phyloP scores from a whole-genome alignment of 106 monocot genomes.

The Dioscorea zingiberensis region DNA sequence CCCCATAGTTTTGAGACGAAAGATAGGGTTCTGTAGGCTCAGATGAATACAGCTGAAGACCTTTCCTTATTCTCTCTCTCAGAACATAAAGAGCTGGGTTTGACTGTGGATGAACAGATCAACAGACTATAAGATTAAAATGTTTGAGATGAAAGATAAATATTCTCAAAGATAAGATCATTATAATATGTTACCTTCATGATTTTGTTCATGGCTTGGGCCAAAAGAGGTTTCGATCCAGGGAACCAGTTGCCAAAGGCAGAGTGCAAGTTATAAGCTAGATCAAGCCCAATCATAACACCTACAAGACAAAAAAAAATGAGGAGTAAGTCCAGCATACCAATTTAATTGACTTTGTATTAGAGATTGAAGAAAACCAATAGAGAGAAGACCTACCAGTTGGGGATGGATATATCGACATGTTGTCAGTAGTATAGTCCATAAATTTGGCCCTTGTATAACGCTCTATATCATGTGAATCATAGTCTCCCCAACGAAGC shows the following conservation, averaged over 20 bases:
- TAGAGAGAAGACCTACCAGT: conserved; percentile 52
- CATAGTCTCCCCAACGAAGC: conserved; percentile 98
- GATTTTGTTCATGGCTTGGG: conserved; percentile 99
- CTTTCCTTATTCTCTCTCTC: conserved; percentile 97
- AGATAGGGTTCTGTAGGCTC: conserved; percentile 99
- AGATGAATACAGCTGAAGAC: conserved; percentile 96
- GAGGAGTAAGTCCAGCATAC: too few relatives aligned
- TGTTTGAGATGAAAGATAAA: not conserved
- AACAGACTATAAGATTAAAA: too few relatives aligned
- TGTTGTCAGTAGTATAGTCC: conserved; percentile 99
- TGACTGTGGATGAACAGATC: conserved; percentile 47
- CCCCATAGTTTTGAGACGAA: conserved; percentile 99
- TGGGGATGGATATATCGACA: conserved; percentile 99
- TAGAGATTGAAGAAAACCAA: too few relatives aligned
- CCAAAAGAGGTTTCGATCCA: conserved; percentile 91
- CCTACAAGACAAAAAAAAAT: conserved; percentile 30
- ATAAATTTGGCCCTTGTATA: conserved; percentile 99
- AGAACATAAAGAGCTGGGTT: conserved; percentile 97
- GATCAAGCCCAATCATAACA: conserved; percentile 97
- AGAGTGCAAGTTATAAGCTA: conserved; percentile 98
- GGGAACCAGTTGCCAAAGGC: conserved; percentile 99
- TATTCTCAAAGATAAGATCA: not conserved
- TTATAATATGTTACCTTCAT: conserved; percentile 71
- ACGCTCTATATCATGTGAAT: conserved; percentile 99
- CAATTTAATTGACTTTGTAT: too few relatives aligned